Evolutionary conservation across 768 basidiomycete species (phyloP), one percentile per base, ranked within the genome.

Genomic region (Pulveroboletus sp.): DNA sequence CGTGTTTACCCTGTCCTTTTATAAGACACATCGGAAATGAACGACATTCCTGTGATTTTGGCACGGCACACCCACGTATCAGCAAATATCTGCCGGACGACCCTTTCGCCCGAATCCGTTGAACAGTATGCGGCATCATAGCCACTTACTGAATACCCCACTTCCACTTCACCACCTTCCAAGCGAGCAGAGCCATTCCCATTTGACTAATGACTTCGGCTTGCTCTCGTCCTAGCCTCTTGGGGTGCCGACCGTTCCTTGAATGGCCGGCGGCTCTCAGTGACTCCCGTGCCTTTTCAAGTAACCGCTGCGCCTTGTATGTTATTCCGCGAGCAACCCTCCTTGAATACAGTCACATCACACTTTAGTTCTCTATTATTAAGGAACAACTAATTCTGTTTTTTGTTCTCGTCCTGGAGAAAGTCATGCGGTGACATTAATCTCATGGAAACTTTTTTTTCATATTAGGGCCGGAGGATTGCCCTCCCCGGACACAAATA

Each of bases 1-100:
- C 29, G 43, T 51, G 32, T 41, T 55, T 39, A 49, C 54, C 50
- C 53, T 47, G 35, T 51, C 59, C 56, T 67, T 62, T 66, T 67
- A 68, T 67, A 65, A 49, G 46, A 42, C 10, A 29, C 51, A 49
- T 64, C 67, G 67, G 67, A 68, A 70, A 68, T 68, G 67, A 68
- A 68, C 16, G 43, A 56, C 63, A 65, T 61, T 61, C 51, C 63
- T 64, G 66, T 69, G 63, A 60, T 59, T 49, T 17, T 49, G 31
- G 40, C 50, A 51, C 39, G 31, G 40, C 50, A 51, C 39, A 23
- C 27, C 47, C 50, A 59, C 62, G n/a, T n/a, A n/a, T 59, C 53
- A 52, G 45, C 47, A 56, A 47, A 55, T 58, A 56, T 63, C 45
- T 53, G 58, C 57, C 62, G 67, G 63, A 57, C 49, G 42, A 63